Evolutionary conservation across 2,329 filamentous ascomycete genomes (phyloP).

Genomic region (Gyromitra esculenta): DNA sequence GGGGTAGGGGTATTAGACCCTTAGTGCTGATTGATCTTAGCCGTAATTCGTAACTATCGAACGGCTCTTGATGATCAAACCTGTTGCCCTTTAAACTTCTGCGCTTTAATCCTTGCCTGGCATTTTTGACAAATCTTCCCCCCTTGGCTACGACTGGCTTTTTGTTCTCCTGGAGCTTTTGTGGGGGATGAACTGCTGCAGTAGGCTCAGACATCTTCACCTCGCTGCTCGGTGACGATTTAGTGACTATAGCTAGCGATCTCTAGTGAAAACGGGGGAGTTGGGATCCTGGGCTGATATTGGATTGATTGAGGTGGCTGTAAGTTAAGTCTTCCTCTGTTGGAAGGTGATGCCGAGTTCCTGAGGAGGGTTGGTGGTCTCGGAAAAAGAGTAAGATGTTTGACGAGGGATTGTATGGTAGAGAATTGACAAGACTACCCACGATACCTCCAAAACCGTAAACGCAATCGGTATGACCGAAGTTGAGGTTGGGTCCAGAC

Average conservation of each 20-base stretch:
- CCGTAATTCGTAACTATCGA: background rate
- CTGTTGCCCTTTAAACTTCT: background rate
- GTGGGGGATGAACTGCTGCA: background rate
- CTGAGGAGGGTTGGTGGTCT: background rate
- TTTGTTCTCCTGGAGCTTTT: background rate
- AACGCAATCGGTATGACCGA: no score
- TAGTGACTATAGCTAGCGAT: background rate
- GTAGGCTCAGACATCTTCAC: background rate
- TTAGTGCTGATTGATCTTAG: background rate
- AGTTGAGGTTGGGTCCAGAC: no score
- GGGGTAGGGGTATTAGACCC: background rate
- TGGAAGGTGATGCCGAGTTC: no score
- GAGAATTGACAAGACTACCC: background rate
- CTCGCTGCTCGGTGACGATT: background rate
- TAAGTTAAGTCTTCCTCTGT: background rate
- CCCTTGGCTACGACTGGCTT: background rate
- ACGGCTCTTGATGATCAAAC: background rate
- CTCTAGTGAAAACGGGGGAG: background rate
- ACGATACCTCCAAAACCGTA: no score
- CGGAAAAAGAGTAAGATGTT: background rate
- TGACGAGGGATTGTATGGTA: background rate
- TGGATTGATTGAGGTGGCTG: no score
- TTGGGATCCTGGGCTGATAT: background rate
- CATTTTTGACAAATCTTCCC: background rate
- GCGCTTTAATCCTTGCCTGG: background rate